Conservation (phyloP, 1,284 basidiomycete species). For the Microstroma glucosiphilum region DNA sequence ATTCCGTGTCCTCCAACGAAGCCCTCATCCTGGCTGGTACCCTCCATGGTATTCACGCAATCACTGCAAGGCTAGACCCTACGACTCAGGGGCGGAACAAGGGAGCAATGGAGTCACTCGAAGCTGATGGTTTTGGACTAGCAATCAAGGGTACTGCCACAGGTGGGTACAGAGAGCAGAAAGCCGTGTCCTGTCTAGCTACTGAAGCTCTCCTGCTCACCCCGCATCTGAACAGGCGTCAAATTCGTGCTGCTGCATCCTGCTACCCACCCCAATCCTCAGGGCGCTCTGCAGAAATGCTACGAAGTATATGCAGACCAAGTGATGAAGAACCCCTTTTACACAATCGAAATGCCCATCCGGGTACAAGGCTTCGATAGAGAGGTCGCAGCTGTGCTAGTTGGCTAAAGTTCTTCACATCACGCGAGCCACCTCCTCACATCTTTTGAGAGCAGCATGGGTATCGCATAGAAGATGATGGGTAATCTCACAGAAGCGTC, state of each 20-base stretch:
- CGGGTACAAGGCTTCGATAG: constrained; percentile 80
- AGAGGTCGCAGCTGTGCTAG: constrained; percentile 49
- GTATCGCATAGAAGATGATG: background rate
- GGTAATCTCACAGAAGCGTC: background rate
- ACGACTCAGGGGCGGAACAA: constrained; percentile 46
- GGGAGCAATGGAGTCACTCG: constrained; percentile 84
- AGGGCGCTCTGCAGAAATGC: constrained; percentile 60
- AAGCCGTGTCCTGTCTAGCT: constrained; percentile 8
- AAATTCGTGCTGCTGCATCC: constrained; percentile 91
- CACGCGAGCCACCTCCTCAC: too few species aligned
- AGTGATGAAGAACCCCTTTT: constrained; percentile 99
- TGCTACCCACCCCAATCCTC: constrained; percentile 62
- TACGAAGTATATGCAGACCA: constrained; percentile 87
- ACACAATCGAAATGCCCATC: constrained; percentile 98
- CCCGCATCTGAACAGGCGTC: constrained; percentile 63
- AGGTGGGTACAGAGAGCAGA: constrained; percentile 58
- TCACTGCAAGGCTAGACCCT: constrained; percentile 84
- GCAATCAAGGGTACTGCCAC: constrained; percentile 84
- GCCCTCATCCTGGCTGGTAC: constrained; percentile 95
- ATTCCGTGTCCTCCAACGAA: constrained; percentile 75
- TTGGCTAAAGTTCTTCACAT: too few species aligned
- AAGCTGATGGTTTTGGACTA: constrained; percentile 88
- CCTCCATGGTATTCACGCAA: constrained; percentile 94
- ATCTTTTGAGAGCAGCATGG: background rate
- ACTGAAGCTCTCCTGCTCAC: background rate